Base-by-base conservation (phyloP, 768 basidiomycete species). In the Neoboletus magnificus region DNA sequence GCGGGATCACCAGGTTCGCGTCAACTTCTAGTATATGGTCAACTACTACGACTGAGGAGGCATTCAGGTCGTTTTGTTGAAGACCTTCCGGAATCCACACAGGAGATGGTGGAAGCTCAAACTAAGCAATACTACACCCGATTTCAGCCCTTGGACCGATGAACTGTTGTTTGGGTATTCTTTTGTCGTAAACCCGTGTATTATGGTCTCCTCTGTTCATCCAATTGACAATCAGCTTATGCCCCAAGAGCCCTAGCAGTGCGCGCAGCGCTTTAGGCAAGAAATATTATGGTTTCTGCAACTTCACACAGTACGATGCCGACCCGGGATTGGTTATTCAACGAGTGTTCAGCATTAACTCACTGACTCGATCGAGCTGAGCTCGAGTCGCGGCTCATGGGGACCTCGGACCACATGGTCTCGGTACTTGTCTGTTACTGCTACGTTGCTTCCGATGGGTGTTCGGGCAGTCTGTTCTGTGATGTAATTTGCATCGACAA, bases 81-180 rank as follows among this genome's bases (percentile, higher is more conserved):
- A 67, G 90, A 93, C 63, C 81, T 97, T 10, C 91, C 95, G 0
- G 96, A 98, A 71, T 92, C 93, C 16, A 95, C 91, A 18, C 93
- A 96, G 69, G 96, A 98, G 64, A 82, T 88, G 60, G 84, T 93
- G 0, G 94, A 98, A 69, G 81, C 86, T 1, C 80, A 83, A 58
- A 93, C 93, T 2, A 96, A 96, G 66, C 82, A 84, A 40, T 88
- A 86, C 64, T 96, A 96, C 70, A 84, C 83, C 11, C 84, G 89
- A 2, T 98, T 96, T 70, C 86, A 88, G 63, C 79, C 89, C 2
- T 58, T 78, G 48, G 81, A 82, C 36, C 73, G 71, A 54, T 71
- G 55, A 68, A 27, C 1, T 23, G 37, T 27, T 41, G 35, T 36
- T 46, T 48, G 42, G 50, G 8, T 29, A 27, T 48, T n/a, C 27